A percentile compares a stretch with the other conserved stretches of the same genome.
These are phyloP conservation scores for Porphyridium purpureum DNA, from an alignment of 23 red algal genomes.

Conservation along the genomic window DNA sequence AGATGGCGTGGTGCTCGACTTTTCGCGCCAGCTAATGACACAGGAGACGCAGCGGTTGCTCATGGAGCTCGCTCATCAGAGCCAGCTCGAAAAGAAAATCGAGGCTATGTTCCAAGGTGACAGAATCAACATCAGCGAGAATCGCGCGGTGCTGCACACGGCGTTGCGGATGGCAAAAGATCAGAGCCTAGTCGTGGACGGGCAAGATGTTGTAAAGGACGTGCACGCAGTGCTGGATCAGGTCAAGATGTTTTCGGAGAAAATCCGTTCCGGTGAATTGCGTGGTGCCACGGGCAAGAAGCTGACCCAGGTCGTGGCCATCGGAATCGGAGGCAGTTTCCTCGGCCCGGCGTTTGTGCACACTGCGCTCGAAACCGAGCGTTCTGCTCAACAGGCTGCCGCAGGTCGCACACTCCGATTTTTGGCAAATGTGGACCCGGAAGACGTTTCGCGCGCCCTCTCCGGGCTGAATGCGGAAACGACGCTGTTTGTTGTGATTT, in stretches of 20 bases:
- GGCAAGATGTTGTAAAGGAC: conserved; percentile 58
- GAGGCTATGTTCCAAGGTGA: conserved; percentile 60
- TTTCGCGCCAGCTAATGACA: conserved; percentile 66
- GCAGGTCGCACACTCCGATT: conserved; percentile 56
- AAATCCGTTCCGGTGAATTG: conserved; percentile 41
- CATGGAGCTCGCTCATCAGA: conserved; percentile 23
- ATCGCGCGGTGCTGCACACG: conserved; percentile 79
- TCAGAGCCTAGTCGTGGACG: conserved; percentile 54
- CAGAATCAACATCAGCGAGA: conserved; percentile 70
- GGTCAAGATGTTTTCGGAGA: conserved; percentile 51
- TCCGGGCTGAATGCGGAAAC: conserved; percentile 69
- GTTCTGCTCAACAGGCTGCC: conserved; percentile 30
- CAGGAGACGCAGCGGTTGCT: conserved; percentile 35
- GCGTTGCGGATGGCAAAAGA: conserved; percentile 53
- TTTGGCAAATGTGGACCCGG: conserved; percentile 89
- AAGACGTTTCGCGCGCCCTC: conserved; percentile 53
- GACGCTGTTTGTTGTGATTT: conserved; percentile 84
- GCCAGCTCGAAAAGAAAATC: conserved; percentile 34
- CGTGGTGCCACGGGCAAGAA: conserved; percentile 53
- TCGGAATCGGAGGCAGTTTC: conserved; percentile 92
- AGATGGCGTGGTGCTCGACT: conserved; percentile 75
- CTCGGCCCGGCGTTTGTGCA: conserved; percentile 97
- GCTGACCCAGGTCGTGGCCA: conserved; percentile 67
- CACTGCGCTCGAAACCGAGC: conserved; percentile 68
- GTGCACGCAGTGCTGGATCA: conserved; percentile 53